Conservation (phyloP, 1,139 yeast species). For the Torulaspora pretoriensis region DNA sequence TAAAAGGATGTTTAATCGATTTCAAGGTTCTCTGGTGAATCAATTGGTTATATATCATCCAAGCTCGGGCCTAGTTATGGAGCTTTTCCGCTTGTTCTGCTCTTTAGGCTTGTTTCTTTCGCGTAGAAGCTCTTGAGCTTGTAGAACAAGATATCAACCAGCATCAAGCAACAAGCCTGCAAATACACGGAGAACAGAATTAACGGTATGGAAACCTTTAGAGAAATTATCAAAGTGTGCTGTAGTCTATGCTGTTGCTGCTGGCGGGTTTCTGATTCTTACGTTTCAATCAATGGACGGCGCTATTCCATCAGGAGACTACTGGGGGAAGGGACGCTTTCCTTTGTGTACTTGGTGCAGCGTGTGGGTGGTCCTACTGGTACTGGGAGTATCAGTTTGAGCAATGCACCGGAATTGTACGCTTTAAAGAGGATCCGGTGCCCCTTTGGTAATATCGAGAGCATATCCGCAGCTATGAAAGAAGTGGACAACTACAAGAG, state of each 20-base stretch:
- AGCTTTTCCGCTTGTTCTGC: background rate
- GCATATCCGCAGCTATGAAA: slow-evolving; percentile 63
- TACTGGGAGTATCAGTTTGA: slow-evolving; percentile 2
- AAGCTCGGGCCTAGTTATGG: background rate
- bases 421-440: slow-evolving; percentile 86
- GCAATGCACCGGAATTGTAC: slow-evolving; percentile 46
- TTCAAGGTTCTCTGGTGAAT: background rate
- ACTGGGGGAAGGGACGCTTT: slow-evolving; percentile 86
- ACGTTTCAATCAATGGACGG: slow-evolving; percentile 41
- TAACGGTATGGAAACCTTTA: slow-evolving; percentile 10
- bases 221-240: slow-evolving; percentile 8
- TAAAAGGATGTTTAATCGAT: background rate
- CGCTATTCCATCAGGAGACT: slow-evolving; percentile 50
- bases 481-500: slow-evolving; percentile 75
- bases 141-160: background rate
- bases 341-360: slow-evolving; percentile 79
- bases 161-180: background rate
- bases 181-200: background rate
- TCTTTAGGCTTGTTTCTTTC: background rate
- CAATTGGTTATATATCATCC: background rate
- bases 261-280: slow-evolving; percentile 15
- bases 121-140: background rate
- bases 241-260: slow-evolving; percentile 19
- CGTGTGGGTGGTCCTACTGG: slow-evolving; percentile 30
- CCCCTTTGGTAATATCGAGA: slow-evolving; percentile 72